Evolutionary conservation across 305 asterid genomes (phyloP), one percentile per base, ranked within the genome.

Genomic region (Stenogyne calaminthoides): DNA sequence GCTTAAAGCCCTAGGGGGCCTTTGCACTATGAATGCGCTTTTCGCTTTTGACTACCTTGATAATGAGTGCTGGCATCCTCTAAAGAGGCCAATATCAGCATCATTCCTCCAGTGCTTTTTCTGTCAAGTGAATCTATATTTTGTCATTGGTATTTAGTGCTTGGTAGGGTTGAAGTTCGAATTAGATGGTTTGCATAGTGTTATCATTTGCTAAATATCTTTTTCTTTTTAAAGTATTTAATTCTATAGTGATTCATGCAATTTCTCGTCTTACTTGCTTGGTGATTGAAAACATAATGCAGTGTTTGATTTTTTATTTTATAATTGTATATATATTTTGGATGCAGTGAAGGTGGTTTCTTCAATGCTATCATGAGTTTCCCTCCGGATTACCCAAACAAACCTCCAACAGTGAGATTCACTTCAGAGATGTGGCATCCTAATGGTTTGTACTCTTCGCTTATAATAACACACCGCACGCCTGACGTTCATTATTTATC

Each of bases 351-450:
- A 69, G 99, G 99, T 64, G 99, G 99, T 18, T 95, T 92, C 85
- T 95, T 92, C 86, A 92, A 95, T 81, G 98, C 99, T 14, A 89
- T 95, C 68, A 95, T 95, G 98, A 89, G 84, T 71, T 95, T 95
- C 81, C 99, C 98, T 47, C 81, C 84, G 62, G 86, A 95, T 76
- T 95, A 95, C 78, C 99, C 99, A 2, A 91, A 92, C 75, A 95
- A 94, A 82, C 99, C 99, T 84, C 98, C 99, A 67, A 82, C 97
- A 22, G 93, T 95, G 82, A 89, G 87, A 77, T 95, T 95, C 84
- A 89, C 97, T 66, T 91, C 99, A 20, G 99, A 95, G 77, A 72
- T 95, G 60, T 92, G 99, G 99, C 99, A 95, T 83, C 99, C 99
- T 52, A 95, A 95, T 89, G 98, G 99, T 95, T 40, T 77, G 88